Evolutionary conservation across 1,284 basidiomycete genomes (phyloP).

Genomic region (Sporisorium exsertum): DNA sequence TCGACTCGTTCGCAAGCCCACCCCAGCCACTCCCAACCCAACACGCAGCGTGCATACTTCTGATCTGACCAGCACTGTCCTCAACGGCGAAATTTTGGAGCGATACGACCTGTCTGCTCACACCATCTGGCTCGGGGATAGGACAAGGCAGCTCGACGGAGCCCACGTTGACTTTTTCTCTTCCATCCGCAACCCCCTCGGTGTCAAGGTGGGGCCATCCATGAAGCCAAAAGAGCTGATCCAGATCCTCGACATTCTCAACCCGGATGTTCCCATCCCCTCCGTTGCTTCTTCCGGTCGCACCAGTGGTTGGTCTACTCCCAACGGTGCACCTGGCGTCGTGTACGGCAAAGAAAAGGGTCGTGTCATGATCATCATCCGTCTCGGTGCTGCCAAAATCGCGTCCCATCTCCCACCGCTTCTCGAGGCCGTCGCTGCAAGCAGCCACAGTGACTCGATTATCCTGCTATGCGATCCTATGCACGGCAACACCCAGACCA

Average conservation of each 20-base stretch:
- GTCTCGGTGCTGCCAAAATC: constrained; percentile 86
- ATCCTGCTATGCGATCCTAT: constrained; percentile 97
- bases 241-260: constrained; percentile 79
- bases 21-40: constrained; percentile 25
- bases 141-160: constrained; percentile 90
- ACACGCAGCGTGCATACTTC: constrained; percentile 37
- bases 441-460: constrained; percentile 79
- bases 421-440: constrained; percentile 83
- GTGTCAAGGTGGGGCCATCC: constrained; percentile 93
- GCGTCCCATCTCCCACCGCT: constrained; percentile 80
- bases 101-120: constrained; percentile 88
- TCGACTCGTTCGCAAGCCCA: constrained; percentile 70
- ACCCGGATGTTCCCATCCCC: constrained; percentile 75
- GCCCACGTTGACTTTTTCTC: constrained; percentile 86
- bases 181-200: constrained; percentile 94
- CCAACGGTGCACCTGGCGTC: constrained; percentile 19
- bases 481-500: constrained; percentile 80
- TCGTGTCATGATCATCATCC: constrained; percentile 88
- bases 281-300: constrained; percentile 11
- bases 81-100: constrained; percentile 33
- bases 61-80: constrained; percentile 26
- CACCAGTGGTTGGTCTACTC: constrained; percentile 29
- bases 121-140: constrained; percentile 96
- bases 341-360: constrained; percentile 76
- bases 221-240: constrained; percentile 87